Conservation (phyloP, 192 early-diverging fungal species). For the Backusella tuberculispora region DNA sequence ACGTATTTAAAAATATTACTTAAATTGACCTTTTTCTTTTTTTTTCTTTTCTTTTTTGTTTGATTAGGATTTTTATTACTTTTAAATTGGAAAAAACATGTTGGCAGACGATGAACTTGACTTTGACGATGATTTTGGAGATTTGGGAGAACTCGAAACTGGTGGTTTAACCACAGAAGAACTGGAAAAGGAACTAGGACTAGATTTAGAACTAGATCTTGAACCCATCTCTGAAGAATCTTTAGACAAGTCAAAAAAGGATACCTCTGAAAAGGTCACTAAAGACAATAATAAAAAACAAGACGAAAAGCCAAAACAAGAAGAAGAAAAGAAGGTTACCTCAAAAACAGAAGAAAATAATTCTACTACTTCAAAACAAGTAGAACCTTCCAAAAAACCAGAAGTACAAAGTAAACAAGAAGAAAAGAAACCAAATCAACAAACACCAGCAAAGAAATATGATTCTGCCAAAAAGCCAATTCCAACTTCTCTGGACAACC, state of each 20-base stretch:
- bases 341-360: background rate
- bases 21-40: no score
- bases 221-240: background rate
- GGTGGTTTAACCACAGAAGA: background rate
- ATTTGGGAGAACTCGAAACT: background rate
- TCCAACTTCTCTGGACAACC: background rate
- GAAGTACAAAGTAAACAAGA: background rate
- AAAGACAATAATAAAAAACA: background rate
- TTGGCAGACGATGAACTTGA: slow-evolving; percentile 2
- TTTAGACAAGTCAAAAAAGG: background rate
- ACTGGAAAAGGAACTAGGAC: background rate
- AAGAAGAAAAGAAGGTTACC: background rate
- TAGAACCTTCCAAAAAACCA: background rate
- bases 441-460: background rate
- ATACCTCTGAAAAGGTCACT: background rate
- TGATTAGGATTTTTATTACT: background rate
- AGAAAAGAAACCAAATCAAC: background rate
- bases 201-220: slow-evolving; percentile 1
- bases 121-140: background rate
- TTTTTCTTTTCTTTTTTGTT: no score
- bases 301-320: background rate
- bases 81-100: background rate
- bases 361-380: background rate
- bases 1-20: no score
- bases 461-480: background rate